Evolutionary conservation across 352 stramenopile species (phyloP), one percentile per base, ranked within the genome.

Genomic region (Globisporangium mamillatum): DNA sequence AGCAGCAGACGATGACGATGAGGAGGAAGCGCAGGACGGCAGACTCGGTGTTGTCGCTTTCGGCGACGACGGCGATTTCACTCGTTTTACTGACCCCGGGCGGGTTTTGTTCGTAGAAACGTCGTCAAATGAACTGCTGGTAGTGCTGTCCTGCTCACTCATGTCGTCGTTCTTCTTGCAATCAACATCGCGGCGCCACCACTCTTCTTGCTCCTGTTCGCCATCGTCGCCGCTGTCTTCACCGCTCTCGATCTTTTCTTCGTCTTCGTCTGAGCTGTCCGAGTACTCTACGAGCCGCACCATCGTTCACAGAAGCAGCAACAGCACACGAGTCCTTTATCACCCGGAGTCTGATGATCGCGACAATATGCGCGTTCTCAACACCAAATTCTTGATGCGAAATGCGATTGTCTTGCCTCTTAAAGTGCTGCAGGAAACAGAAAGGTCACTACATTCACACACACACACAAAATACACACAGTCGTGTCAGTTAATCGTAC

Each of bases 261-360:
- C 63, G 32, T 24, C 56, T 14, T 69, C 64, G 14, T 69, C 58
- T 1, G 58, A 67, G 54, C 60, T 71, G 27, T 71, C 66, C 2
- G 66, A 71, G 36, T 71, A 71, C 24, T 67, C 66, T 27, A 71
- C 66, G 25, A 71, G 66, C 20, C 60, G 56, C 38, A 67, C 64
- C 58, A 73, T 71, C 32, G 48, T 36, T 59, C 14, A 10, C 9
- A 8, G 2, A 20, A 57, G 22, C n/a, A 32, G 55, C 16, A 44
- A 44, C 34, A 50, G 44, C 18, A 52, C 44, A 52, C 18, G 18
- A 6, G 18, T 22, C 18, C 18, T 22, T 52, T 52, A 52, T 52
- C 44, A 22, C 44, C 6, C 16, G 16, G 41, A 6, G 44, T 52
- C 18, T 44, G 9, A 44, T 44, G 3, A 16, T 16, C 12, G 38